Base-by-base conservation (phyloP, 1,284 basidiomycete species). In the Cutaneotrichosporon cavernicola region DNA sequence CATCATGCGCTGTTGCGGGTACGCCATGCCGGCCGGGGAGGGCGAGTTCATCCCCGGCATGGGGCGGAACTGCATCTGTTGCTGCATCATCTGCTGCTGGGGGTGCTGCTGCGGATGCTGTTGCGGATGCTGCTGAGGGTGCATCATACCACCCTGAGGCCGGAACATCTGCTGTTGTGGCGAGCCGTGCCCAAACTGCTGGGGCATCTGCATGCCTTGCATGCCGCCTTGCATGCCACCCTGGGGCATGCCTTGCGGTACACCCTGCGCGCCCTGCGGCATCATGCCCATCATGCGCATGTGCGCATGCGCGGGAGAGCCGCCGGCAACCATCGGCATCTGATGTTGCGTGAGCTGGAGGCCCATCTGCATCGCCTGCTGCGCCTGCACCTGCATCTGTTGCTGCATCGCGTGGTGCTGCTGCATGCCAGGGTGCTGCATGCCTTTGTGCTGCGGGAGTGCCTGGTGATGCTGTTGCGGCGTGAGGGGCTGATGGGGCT, bases 271-370 rank as follows among this genome's bases (percentile, higher is more conserved):
- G 18, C 40, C 50, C 32, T 58, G 61, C 6, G n/a, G 50, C 57
- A 63, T 63, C 55, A 43, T 30, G 36, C 55, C 55, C 22, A 43
- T 56, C 36, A 56, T 56, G 36, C 55, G 55, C 55, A 56, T 56
- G 36, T 56, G 55, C 38, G 38, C 13, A 21, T 56, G 55, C n/a
- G 55, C 55, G 4, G 55, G 55, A 5, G 55, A 56, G 38, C 36
- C 34, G 21, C 34, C n/a, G 16, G 53, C 9, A 30, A 56, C 38
- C 55, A 56, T 56, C 22, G 36, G 55, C 21, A 56, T 36, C 30
- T 46, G 43, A 18, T 46, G 43, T 18, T 30, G 22, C 10, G 9
- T 11, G 9, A 26, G 49, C 49, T 46, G 26, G 22, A 50, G 49
- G 22, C 49, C 14, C 22, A 50, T 50, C 49, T 50, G 49, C 22